Percentiles rank a stretch among this genome's conserved stretches.
Evolutionary conservation across 1,284 basidiomycete species (phyloP).

Genomic region (Heterobasidion occidentale): DNA sequence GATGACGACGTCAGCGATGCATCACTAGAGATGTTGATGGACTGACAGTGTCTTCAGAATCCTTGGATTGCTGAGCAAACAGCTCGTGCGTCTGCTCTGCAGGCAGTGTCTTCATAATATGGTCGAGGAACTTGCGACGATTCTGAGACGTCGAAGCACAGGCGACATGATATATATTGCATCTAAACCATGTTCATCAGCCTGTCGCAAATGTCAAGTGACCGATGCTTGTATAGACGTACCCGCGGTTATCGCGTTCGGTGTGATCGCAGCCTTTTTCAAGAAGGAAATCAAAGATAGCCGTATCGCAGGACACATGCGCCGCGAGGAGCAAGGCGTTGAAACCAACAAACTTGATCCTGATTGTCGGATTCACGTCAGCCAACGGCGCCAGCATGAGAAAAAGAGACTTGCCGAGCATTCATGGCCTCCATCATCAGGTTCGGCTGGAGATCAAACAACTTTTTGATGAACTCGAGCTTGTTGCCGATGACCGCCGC

Average conservation of each 20-base stretch:
- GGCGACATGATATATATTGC: constrained; percentile 48
- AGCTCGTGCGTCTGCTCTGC: constrained; percentile 33
- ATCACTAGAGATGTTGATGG: not conserved
- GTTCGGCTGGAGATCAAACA: constrained; percentile 32
- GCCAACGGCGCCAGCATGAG: not conserved
- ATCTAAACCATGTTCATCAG: constrained; percentile 23
- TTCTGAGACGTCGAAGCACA: constrained; percentile 20
- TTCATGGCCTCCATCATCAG: constrained; percentile 32
- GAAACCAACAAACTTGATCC: constrained; percentile 37
- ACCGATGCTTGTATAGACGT: constrained; percentile 9
- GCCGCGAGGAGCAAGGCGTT: constrained; percentile 37
- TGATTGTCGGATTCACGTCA: constrained; percentile 11
- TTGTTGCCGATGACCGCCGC: constrained; percentile 29
- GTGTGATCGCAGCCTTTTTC: constrained; percentile 35
- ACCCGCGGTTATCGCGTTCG: constrained; percentile 38
- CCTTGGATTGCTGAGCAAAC: constrained; percentile 36
- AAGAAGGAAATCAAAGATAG: constrained; percentile 42
- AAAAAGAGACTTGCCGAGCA: constrained; percentile 26
- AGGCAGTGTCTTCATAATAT: constrained; percentile 40
- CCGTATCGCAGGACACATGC: constrained; percentile 17
- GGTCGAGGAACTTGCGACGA: constrained; percentile 23
- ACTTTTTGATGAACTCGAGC: constrained; percentile 30
- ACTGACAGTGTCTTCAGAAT: constrained; percentile 36
- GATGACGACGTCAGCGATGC: not conserved
- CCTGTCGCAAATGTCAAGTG: not conserved